Conservation (phyloP, 208 protist genomes). For the Leishmania braziliensis region DNA sequence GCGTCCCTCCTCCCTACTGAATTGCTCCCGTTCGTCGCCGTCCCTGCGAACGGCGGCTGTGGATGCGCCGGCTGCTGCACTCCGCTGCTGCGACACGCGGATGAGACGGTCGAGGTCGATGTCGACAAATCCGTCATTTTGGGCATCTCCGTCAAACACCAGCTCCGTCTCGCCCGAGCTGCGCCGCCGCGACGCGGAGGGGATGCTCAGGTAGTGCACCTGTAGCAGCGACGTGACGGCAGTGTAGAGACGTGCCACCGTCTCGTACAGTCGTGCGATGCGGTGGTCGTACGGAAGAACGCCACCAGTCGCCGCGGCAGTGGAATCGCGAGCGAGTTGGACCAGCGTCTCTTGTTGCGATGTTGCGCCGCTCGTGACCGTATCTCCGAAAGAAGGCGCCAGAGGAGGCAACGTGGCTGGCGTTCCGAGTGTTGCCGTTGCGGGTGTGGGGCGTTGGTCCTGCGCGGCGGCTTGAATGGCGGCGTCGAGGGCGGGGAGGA, state of each 20-base stretch:
- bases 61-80: not conserved
- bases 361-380: not conserved
- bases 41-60: not conserved
- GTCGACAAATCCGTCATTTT: conserved; percentile 62
- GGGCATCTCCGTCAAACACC: conserved; percentile 57
- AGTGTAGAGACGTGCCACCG: conserved; percentile 59
- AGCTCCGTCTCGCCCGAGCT: conserved; percentile 57
- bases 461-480: conserved; percentile 35
- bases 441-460: conserved; percentile 6
- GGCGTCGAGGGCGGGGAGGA: conserved; percentile 74
- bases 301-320: conserved; percentile 9
- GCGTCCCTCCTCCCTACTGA: conserved; percentile 10
- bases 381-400: not conserved
- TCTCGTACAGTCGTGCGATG: conserved; percentile 72
- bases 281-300: conserved; percentile 70
- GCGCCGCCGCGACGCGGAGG: conserved; percentile 32
- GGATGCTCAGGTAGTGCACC: conserved; percentile 82
- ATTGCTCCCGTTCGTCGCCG: not conserved
- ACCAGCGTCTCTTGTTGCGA: conserved; percentile 36
- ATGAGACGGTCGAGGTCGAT: conserved; percentile 65
- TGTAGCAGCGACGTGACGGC: conserved; percentile 65
- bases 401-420: not conserved
- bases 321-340: conserved; percentile 36
- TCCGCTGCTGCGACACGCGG: conserved; percentile 32
- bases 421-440: not conserved